phyloP scores from a whole-genome alignment of 495 filamentous ascomycete genomes.

The Staphylotrichum tortipilum region DNA sequence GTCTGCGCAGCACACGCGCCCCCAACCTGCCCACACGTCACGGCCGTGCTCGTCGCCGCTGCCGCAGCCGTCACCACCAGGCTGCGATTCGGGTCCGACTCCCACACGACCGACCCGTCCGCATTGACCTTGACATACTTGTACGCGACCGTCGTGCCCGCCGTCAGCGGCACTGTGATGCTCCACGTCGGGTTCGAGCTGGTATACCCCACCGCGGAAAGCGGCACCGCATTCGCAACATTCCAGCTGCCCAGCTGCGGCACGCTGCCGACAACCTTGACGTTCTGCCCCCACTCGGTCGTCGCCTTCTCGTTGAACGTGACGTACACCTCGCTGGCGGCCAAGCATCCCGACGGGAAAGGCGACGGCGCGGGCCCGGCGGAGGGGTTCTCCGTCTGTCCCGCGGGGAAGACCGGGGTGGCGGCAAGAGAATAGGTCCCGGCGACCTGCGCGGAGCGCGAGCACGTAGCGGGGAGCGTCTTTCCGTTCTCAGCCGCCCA shows the following conservation, averaged over 20 bases:
- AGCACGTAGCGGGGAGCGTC: conserved; percentile 48
- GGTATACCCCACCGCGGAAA: conserved; percentile 49
- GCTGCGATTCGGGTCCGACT: conserved; percentile 53
- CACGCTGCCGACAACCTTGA: conserved; percentile 51
- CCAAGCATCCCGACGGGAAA: conserved; percentile 32
- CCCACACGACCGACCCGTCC: conserved; percentile 52
- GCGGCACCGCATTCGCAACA: conserved; percentile 37
- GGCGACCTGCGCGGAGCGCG: conserved; percentile 38
- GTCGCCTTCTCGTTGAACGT: conserved; percentile 50
- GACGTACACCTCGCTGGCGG: conserved; percentile 43
- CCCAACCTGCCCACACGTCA: conserved; percentile 2
- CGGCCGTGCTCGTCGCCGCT: conserved; percentile 1
- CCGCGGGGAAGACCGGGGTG: conserved; percentile 47
- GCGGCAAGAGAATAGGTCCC: conserved; percentile 54
- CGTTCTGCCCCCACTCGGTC: conserved; percentile 49
- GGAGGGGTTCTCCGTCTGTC: conserved; percentile 36
- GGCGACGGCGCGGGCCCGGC: conserved; percentile 24
- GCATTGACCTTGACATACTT: conserved; percentile 56
- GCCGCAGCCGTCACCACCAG: conserved; percentile 50
- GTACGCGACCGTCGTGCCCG: conserved; percentile 51
- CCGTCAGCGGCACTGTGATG: conserved; percentile 41
- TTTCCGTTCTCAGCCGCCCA: conserved; percentile 40
- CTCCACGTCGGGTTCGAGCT: conserved; percentile 50
- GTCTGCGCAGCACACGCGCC: conserved; percentile 12
- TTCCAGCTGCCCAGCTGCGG: conserved; percentile 50